Evolutionary conservation across 1,139 yeast species (phyloP), one percentile per base, ranked within the genome.

Genomic region (Lodderomyces metapsilosis): DNA sequence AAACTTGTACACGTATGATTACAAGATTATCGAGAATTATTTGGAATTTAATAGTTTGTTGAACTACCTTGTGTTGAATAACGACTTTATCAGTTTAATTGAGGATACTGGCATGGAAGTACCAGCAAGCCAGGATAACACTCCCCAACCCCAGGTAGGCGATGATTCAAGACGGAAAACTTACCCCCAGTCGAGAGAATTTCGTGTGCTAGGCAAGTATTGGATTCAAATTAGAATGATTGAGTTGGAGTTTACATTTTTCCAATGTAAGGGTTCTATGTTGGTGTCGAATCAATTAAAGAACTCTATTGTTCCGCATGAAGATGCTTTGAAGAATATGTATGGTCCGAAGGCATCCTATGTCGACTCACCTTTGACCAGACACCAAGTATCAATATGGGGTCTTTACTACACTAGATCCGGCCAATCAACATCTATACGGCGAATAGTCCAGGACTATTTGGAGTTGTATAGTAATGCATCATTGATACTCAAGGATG

Each of bases 31-130:
- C 25, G 67, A 64, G 20, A 58, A 56, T 43, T 63, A 61, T 45
- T 52, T 61, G 44, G 71, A 66, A 41, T 66, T 54, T 43, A 66
- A 64, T 44, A 60, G 53, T 41, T 52, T 66, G 37, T 50, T 67
- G 18, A 55, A 60, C 24, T 57, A 56, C 40, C 49, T 64, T 18
- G 56, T 63, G 5, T 53, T 62, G 44, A 62, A 61, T 40, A 56
- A 56, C 22, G 52, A 56, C 25, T 61, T 61, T 39, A 52, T 66
- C 51, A 54, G 52, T 9, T 38, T 55, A 10, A 49, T 62, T 27
- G 54, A 53, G 30, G 53, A 50, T 34, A 43, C 49, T 3, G 30
- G 18, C n/a, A n/a, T n/a, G 7, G 32, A 11, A 8, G 32, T 15
- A 11, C n/a, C 12, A 9, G 3, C 17, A 5, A 9, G 11, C 15